A percentile compares a stretch with the other conserved stretches of the same genome.
Conservation (phyloP, 2,329 filamentous ascomycete genomes). For the Helicocarpus griseus region DNA sequence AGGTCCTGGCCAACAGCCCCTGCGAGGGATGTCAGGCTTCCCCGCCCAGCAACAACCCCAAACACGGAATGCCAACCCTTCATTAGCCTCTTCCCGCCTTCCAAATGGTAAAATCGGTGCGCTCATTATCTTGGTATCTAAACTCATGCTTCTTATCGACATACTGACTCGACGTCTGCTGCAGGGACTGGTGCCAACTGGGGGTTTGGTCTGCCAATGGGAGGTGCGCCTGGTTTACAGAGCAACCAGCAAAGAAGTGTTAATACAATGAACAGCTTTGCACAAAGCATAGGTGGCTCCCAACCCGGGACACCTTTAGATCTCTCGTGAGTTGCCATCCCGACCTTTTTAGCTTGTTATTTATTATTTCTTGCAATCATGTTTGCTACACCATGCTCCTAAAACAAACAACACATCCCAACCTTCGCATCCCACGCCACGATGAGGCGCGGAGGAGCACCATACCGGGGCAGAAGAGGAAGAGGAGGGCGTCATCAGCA, state of each 20-base stretch:
- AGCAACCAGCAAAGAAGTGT: conserved; percentile 42
- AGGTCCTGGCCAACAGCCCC: conserved; percentile 42
- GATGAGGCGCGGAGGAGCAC: not conserved
- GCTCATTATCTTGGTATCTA: conserved; percentile 5
- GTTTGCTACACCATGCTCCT: not conserved
- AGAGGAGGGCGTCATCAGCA: not conserved
- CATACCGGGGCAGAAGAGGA: conserved; percentile 9
- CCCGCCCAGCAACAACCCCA: conserved; percentile 40
- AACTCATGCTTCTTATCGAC: conserved; percentile 3
- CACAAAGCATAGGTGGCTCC: conserved; percentile 46
- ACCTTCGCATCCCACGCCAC: not conserved
- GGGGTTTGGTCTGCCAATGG: conserved; percentile 48
- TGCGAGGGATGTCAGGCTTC: conserved; percentile 47
- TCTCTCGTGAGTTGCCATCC: conserved; percentile 42
- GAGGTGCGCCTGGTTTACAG: conserved; percentile 42
- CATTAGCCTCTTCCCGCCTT: conserved; percentile 39
- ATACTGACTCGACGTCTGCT: conserved; percentile 3
- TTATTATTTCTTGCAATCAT: not conserved
- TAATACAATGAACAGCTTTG: conserved; percentile 44
- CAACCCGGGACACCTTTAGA: conserved; percentile 46
- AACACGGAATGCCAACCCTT: conserved; percentile 34
- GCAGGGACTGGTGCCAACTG: conserved; percentile 47
- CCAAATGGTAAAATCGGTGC: conserved; percentile 47
- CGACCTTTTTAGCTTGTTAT: not conserved
- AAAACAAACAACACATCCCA: not conserved